phyloP scores from a whole-genome alignment of 2,329 filamentous ascomycete genomes.

The Daldinia eschscholtzii region DNA sequence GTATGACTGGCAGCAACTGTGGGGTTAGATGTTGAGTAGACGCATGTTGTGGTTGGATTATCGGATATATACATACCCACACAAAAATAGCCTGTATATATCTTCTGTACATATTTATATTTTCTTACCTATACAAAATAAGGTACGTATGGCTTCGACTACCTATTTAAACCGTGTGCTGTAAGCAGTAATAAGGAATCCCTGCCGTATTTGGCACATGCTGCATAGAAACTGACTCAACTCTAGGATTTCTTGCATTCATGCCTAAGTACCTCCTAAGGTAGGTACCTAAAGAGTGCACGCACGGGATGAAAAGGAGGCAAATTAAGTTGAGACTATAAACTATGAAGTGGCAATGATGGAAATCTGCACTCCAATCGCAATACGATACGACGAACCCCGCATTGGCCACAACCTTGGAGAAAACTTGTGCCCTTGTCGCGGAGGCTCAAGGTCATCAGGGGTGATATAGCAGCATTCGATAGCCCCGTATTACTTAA shows the following conservation, averaged over 20 bases:
- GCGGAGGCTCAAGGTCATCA: background rate
- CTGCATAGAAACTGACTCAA: background rate
- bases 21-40: conserved; percentile 33
- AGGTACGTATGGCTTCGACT: background rate
- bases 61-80: background rate
- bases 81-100: background rate
- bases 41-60: background rate
- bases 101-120: background rate
- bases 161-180: background rate
- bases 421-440: conserved; percentile 13
- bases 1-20: conserved; percentile 55
- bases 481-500: background rate
- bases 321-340: background rate
- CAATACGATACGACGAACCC: conserved; percentile 27
- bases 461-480: background rate
- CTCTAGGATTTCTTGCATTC: background rate
- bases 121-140: background rate
- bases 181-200: background rate
- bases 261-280: background rate
- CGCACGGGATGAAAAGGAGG: background rate
- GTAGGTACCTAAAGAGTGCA: background rate
- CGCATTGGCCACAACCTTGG: conserved; percentile 18
- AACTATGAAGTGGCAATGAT: conserved; percentile 3
- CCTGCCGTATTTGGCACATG: background rate
- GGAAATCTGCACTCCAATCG: background rate